A percentile compares a stretch with the other conserved stretches of the same genome.
Evolutionary conservation across 768 basidiomycete genomes (phyloP).

Genomic region (Boletellus ananas): DNA sequence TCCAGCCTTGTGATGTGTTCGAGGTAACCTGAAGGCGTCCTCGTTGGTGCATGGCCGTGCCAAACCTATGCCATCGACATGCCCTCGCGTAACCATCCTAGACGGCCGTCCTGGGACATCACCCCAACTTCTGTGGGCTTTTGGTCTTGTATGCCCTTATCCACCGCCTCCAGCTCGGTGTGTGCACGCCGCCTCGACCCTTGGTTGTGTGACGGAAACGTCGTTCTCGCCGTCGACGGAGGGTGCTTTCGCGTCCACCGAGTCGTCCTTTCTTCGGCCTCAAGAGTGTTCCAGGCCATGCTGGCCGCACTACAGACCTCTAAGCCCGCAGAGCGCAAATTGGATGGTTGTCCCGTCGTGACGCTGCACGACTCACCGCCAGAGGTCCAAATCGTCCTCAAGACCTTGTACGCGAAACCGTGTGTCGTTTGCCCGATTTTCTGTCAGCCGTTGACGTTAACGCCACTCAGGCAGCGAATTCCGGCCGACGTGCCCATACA

Average conservation of each 20-base stretch:
- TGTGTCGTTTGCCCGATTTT: slow-evolving; percentile 10
- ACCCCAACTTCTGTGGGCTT: slow-evolving; percentile 7
- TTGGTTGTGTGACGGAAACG: slow-evolving; percentile 23
- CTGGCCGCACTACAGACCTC: slow-evolving; percentile 9
- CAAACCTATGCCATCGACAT: slow-evolving; percentile 22
- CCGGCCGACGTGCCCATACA: slow-evolving; percentile 16
- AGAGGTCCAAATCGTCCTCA: slow-evolving; percentile 26
- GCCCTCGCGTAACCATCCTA: slow-evolving; percentile 13
- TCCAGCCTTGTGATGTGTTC: slow-evolving; percentile 11
- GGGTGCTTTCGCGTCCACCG: slow-evolving; percentile 21
- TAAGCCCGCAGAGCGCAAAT: slow-evolving; percentile 9
- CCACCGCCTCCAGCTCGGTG: slow-evolving; percentile 9
- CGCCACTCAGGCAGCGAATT: slow-evolving; percentile 20
- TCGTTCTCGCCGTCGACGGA: slow-evolving; percentile 22
- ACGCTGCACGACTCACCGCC: slow-evolving; percentile 15
- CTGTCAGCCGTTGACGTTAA: slow-evolving; percentile 2
- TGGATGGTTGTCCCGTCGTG: slow-evolving; percentile 25
- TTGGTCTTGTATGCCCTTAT: slow-evolving; percentile 21
- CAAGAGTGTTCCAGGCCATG: slow-evolving; percentile 20
- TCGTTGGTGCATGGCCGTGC: slow-evolving; percentile 26
- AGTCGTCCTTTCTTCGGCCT: slow-evolving; percentile 21
- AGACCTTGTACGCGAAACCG: slow-evolving; percentile 22
- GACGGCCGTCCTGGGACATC: slow-evolving; percentile 13
- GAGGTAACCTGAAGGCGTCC: slow-evolving; percentile 24
- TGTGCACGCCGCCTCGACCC: slow-evolving; percentile 21